phyloP scores from a whole-genome alignment of 2,329 filamentous ascomycete species.

The Xylariales sp. region DNA sequence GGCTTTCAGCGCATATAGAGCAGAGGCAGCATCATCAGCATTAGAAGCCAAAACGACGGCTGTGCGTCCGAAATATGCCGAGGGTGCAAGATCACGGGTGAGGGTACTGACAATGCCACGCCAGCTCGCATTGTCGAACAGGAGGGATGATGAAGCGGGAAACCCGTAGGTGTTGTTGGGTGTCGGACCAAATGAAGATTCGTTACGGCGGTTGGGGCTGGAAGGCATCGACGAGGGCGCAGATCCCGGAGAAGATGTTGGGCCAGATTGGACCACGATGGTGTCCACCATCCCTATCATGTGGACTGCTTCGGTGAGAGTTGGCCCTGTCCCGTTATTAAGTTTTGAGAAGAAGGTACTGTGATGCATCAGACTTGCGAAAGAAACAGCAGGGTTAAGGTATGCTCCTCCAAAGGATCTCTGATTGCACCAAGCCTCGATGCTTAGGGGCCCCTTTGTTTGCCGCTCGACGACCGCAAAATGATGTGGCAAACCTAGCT shows the following conservation, averaged over 20 bases:
- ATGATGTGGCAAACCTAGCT: slow-evolving; percentile 85
- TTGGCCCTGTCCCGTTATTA: slow-evolving; percentile 63
- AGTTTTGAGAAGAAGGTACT: slow-evolving; percentile 63
- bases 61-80: slow-evolving; percentile 79
- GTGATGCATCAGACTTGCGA: slow-evolving; percentile 68
- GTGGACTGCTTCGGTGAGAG: slow-evolving; percentile 79
- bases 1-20: slow-evolving; percentile 81
- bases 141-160: slow-evolving; percentile 65
- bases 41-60: slow-evolving; percentile 80
- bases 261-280: slow-evolving; percentile 72
- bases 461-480: slow-evolving; percentile 80
- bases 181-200: slow-evolving; percentile 37
- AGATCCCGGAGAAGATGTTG: slow-evolving; percentile 57
- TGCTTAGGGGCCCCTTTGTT: slow-evolving; percentile 70
- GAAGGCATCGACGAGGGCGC: slow-evolving; percentile 61
- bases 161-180: slow-evolving; percentile 48
- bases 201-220: slow-evolving; percentile 57
- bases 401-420: slow-evolving; percentile 85
- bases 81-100: slow-evolving; percentile 83
- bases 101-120: slow-evolving; percentile 85
- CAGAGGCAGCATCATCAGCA: slow-evolving; percentile 79
- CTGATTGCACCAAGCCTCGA: slow-evolving; percentile 79
- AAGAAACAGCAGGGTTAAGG: slow-evolving; percentile 76
- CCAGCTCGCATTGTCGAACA: slow-evolving; percentile 87
- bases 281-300: slow-evolving; percentile 86